Conservation (phyloP, 768 basidiomycete species). For the Scleroderma citrinum region DNA sequence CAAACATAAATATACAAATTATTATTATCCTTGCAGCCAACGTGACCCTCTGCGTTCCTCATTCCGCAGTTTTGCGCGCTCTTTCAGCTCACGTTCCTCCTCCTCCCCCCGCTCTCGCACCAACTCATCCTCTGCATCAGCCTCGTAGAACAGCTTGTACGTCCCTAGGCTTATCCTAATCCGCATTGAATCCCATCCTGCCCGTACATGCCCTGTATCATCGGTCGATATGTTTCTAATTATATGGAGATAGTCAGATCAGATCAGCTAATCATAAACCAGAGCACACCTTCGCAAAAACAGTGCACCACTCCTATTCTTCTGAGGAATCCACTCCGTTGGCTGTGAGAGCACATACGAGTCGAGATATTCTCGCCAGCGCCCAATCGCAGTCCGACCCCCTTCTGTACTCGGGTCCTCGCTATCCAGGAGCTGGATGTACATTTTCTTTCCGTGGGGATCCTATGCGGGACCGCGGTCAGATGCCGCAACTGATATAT, state of each 20-base stretch:
- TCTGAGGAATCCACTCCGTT: constrained; percentile 61
- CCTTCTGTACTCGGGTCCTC: constrained; percentile 63
- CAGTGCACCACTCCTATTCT: constrained; percentile 32
- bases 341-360: constrained; percentile 65
- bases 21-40: constrained; percentile 21
- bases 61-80: constrained; percentile 39
- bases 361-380: constrained; percentile 73
- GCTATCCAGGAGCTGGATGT: constrained; percentile 52
- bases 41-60: constrained; percentile 52
- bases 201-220: constrained; percentile 12
- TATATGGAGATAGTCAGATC: too few species aligned
- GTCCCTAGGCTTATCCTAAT: constrained; percentile 53
- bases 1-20: constrained; percentile 1
- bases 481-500: not conserved
- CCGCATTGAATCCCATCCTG: constrained; percentile 18
- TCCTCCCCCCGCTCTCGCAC: constrained; percentile 33
- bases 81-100: constrained; percentile 30
- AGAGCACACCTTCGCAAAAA: constrained; percentile 62
- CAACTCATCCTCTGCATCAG: constrained; percentile 53
- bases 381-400: constrained; percentile 41
- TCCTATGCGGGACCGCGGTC: constrained; percentile 37
- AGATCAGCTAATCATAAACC: too few species aligned
- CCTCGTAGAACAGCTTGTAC: constrained; percentile 69
- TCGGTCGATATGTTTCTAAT: constrained; percentile 45
- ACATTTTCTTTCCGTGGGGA: constrained; percentile 46